Conservation (phyloP, 192 early-diverging fungal genomes). For the Rhizoclosmatium globosum region DNA sequence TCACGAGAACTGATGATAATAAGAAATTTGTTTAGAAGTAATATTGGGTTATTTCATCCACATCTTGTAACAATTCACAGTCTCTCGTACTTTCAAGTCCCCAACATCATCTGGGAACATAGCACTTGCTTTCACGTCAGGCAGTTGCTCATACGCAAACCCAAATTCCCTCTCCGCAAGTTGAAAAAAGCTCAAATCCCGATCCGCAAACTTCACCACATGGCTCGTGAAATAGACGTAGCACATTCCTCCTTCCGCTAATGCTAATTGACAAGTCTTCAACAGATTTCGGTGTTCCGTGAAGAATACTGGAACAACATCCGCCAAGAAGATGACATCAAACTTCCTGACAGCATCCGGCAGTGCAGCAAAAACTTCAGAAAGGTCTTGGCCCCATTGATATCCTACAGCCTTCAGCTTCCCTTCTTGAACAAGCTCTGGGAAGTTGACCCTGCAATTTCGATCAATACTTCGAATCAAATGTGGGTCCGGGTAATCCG, state of each 20-base stretch:
- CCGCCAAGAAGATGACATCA: constrained; percentile 86
- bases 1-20: background rate
- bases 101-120: constrained; percentile 94
- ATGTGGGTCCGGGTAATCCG: constrained; percentile 81
- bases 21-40: too few relatives aligned
- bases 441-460: constrained; percentile 67
- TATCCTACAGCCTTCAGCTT: constrained; percentile 44
- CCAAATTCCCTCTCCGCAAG: constrained; percentile 67
- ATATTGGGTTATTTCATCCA: constrained; percentile 8
- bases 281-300: constrained; percentile 86
- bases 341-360: constrained; percentile 48
- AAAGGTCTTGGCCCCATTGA: constrained; percentile 74
- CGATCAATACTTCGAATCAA: constrained; percentile 79
- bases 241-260: constrained; percentile 55
- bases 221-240: constrained; percentile 88
- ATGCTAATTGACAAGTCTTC: constrained; percentile 66
- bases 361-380: constrained; percentile 44
- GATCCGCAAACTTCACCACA: constrained; percentile 81
- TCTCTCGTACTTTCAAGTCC: constrained; percentile 77
- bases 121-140: constrained; percentile 69
- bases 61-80: constrained; percentile 82
- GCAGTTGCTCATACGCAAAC: constrained; percentile 74
- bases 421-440: constrained; percentile 30
- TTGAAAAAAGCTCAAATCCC: constrained; percentile 87
- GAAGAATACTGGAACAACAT: constrained; percentile 83